phyloP scores from a whole-genome alignment of 208 protist genomes.

The Acanthamoeba castellanii region DNA sequence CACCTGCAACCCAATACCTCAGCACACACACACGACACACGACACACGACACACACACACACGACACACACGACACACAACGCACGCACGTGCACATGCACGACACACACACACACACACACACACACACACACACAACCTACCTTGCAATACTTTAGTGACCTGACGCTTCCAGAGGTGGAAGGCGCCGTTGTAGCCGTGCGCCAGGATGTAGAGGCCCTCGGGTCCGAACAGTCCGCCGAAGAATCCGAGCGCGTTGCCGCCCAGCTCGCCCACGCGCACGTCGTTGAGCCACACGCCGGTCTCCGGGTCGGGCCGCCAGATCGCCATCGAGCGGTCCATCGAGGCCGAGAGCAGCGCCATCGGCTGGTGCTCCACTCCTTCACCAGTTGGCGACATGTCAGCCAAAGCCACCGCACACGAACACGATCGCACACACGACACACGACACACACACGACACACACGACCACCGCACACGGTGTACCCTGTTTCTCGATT shows the following conservation, averaged over 20 bases:
- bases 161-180: slow-evolving; percentile 78
- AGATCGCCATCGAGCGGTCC: slow-evolving; percentile 86
- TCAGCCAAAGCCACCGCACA: background rate
- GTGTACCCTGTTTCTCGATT: background rate
- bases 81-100: background rate
- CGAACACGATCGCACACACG: background rate
- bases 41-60: no score
- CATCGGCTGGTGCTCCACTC: slow-evolving; percentile 72
- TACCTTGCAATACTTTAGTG: background rate
- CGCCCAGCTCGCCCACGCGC: slow-evolving; percentile 87
- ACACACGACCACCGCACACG: background rate
- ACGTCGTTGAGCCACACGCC: slow-evolving; percentile 81
- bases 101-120: no score
- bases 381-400: background rate
- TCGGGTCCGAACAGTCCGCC: slow-evolving; percentile 75
- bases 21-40: background rate
- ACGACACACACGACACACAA: no score
- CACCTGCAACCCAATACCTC: background rate
- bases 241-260: slow-evolving; percentile 85
- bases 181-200: slow-evolving; percentile 86
- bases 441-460: no score
- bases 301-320: slow-evolving; percentile 75
- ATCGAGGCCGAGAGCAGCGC: slow-evolving; percentile 85
- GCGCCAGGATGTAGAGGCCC: slow-evolving; percentile 76
- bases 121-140: no score